Evolutionary conservation across 139 green algal species (phyloP).

Genomic region (Chlorella sorokiniana): DNA sequence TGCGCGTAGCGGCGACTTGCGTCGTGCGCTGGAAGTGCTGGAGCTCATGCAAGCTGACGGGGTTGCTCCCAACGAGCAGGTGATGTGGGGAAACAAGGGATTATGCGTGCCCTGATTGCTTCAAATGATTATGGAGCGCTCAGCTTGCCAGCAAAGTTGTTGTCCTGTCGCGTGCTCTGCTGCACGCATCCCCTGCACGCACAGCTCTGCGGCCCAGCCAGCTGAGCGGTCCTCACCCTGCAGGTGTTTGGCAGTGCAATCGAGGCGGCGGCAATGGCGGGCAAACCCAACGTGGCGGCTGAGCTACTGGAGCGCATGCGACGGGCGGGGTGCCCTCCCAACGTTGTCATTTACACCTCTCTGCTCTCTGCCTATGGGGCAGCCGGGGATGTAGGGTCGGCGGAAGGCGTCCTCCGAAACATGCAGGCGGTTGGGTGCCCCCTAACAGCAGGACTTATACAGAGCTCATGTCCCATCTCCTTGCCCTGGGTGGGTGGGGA

Average conservation of each 20-base stretch:
- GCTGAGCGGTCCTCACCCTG: not conserved
- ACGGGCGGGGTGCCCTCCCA: conserved; percentile 58
- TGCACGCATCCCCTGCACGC: not conserved
- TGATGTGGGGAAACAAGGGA: not conserved
- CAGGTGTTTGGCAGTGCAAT: conserved; percentile 27
- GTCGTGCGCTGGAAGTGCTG: not conserved
- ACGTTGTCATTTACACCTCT: conserved; percentile 72
- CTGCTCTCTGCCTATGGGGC: conserved; percentile 66
- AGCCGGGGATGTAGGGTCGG: conserved; percentile 8
- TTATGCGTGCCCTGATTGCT: not conserved
- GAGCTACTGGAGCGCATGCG: conserved; percentile 79
- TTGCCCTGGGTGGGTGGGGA: not conserved
- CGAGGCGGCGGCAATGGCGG: conserved; percentile 17
- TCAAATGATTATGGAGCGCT: no score
- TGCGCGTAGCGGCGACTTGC: conserved; percentile 23
- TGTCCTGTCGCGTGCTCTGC: no score
- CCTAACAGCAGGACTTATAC: conserved; percentile 79
- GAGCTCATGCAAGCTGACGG: conserved; percentile 18
- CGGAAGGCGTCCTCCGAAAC: conserved; percentile 24
- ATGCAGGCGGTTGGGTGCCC: not conserved
- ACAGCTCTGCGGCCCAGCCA: not conserved
- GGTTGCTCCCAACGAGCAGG: conserved; percentile 26
- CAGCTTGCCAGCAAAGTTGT: not conserved
- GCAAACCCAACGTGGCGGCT: conserved; percentile 7
- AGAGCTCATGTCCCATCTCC: conserved; percentile 73